Base-by-base conservation (phyloP, 495 filamentous ascomycete genomes). In the Polyplosphaeria fusca region DNA sequence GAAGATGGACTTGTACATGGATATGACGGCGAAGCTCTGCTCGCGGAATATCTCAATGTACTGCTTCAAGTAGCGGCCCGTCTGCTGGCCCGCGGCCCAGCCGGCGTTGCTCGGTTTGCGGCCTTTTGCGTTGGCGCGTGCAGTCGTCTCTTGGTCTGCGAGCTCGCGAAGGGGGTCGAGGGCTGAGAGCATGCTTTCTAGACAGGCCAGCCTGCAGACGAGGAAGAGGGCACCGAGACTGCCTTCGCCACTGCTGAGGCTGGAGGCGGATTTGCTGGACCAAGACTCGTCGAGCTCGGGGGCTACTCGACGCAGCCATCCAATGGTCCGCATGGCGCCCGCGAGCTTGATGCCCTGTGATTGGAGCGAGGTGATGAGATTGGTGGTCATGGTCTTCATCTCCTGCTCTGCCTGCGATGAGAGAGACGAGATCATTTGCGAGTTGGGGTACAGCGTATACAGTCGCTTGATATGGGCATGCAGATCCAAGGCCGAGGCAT, bases 21-120 rank as follows among this genome's bases (percentile, higher is more conserved):
- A 91, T 19, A 97, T 81, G 55, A 96, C 94, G 11, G 86, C 87
- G 66, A 99, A 99, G 65, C 88, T 93, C 71, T 99, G 94, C 72
- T 99, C 94, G 47, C 94, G 86, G 72, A 96, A 97, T 25, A 97
- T 95, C 70, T 99, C 94, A 63, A 99, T 86, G 73, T 95, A 99
- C 47, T 89, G 77, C 69, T 99, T 99, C 32, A 99, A 74, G 61
- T 90, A 99, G 22, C 89, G 80, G 66, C 96, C 94, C 1, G 91
- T 96, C 66, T 98, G 93, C 65, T 94, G 89, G 0, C 92, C 93
- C 4, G 80, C 82, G 0, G 84, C 80, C 85, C 86, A 88, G 4
- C 75, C 60, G 14, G 57, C 63, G 35, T 67, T 35, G 30, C 14
- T 35, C 39, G 39, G 9, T 42, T 42, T 20, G 39, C 39, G 9